Base-by-base conservation (phyloP, 2,329 filamentous ascomycete species). In the Aspergillus sp. region DNA sequence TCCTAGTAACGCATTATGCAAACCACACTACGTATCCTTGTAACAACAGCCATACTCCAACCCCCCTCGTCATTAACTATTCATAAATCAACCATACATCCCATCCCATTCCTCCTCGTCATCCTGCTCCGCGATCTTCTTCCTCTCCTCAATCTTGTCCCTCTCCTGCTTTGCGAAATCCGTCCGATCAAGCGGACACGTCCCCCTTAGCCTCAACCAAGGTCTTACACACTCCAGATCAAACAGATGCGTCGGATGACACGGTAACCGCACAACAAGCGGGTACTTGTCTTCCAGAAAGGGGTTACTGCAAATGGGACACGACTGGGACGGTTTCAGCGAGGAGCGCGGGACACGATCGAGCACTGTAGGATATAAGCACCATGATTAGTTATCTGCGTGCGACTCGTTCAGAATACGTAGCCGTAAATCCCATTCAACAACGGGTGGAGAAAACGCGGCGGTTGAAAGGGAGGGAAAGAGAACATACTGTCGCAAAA, bases 141-240 rank as follows among this genome's bases (percentile, higher is more conserved):
- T 76, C 62, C 62, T 81, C 76, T 59, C 84, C 76, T 65, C 83
- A 73, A 63, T 76, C 72, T 70, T 81, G 68, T 76, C 82, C 70
- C 72, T 75, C 61, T 78, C 72, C 73, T 82, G 79, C 74, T 85
- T 85, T 17, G 83, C 74, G 57, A 88, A 76, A 68, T 83, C 81
- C 66, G 81, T 78, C 50, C 85, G 78, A 67, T 87, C 85, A 48
- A 88, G 75, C 17, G 85, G 85, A 72, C 85, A 88, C 18, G 85
- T 87, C 8, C 83, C 82, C 61, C 86, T 83, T 55, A 88, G 74
- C 62, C 86, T 81, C 61, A 88, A 71, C 85, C 85, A 88, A 0
- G 85, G 85, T 57, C 80, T 74, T 59, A 88, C 84, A 70, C 85
- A 88, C 64, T 88, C 85, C 24, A 88, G 70, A 71, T 88, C 85